Conservation (phyloP, 768 basidiomycete species). For the Russula sp. region DNA sequence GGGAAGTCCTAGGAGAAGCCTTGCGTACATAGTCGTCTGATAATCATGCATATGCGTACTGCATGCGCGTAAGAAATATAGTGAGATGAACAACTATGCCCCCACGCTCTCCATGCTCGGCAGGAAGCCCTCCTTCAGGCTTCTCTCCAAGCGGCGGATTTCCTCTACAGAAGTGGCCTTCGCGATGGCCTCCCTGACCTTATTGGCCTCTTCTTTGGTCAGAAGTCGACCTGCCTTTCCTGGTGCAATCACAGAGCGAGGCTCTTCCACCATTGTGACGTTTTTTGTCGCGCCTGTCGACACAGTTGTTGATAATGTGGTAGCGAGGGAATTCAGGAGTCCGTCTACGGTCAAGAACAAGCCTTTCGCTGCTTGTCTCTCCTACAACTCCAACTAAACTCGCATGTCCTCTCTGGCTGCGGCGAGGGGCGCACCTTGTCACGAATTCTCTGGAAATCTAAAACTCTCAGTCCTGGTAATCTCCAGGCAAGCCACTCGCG, state of each 20-base stretch:
- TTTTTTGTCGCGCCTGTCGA: conserved; percentile 59
- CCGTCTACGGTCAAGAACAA: conserved; percentile 79
- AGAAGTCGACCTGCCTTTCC: conserved; percentile 80
- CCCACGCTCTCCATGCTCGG: conserved; percentile 73
- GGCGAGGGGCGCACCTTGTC: conserved; percentile 72
- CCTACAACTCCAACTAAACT: conserved; percentile 38
- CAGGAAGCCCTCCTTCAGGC: conserved; percentile 76
- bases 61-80: conserved; percentile 6
- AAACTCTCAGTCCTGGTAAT: conserved; percentile 78
- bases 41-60: not conserved
- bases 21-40: conserved; percentile 3
- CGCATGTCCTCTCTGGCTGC: not conserved
- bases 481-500: conserved; percentile 93
- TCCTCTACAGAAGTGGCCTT: conserved; percentile 90
- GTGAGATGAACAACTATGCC: conserved; percentile 40
- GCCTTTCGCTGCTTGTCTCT: conserved; percentile 64
- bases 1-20: not conserved
- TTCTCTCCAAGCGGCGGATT: conserved; percentile 74
- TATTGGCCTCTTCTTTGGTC: conserved; percentile 87
- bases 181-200: conserved; percentile 80
- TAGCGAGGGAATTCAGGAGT: conserved; percentile 72
- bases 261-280: conserved; percentile 67
- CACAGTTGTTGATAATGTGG: conserved; percentile 65
- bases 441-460: conserved; percentile 92
- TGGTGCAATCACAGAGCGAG: conserved; percentile 46